phyloP scores from a whole-genome alignment of 148 eudicot species.

The Euryodendron excelsum region DNA sequence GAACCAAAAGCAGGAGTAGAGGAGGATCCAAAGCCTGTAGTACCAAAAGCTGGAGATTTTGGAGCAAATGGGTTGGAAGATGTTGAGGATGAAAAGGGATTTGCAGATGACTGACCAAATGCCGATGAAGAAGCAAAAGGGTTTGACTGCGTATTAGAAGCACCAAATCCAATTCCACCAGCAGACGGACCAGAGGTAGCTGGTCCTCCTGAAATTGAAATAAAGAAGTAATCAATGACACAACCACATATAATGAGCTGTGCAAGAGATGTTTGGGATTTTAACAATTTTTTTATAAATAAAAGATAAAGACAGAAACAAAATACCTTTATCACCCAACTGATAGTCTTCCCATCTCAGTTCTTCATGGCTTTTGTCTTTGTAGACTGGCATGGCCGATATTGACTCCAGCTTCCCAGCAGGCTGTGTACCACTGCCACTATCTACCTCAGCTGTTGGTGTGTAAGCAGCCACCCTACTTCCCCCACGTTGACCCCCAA shows the following conservation, averaged over 20 bases:
- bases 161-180: conserved; percentile 46
- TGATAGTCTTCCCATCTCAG: conserved; percentile 98
- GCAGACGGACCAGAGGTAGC: conserved; percentile 72
- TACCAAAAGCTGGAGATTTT: conserved; percentile 53
- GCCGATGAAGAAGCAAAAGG: conserved; percentile 54
- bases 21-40: conserved; percentile 57
- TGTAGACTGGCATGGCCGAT: conserved; percentile 89
- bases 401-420: conserved; percentile 83
- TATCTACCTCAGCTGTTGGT: conserved; percentile 61
- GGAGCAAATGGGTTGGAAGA: conserved; percentile 70
- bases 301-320: neutral
- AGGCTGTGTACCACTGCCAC: conserved; percentile 40
- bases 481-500: conserved; percentile 77
- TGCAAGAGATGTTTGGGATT: neutral
- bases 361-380: conserved; percentile 96
- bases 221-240: neutral
- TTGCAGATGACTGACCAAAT: conserved; percentile 66
- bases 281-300: neutral
- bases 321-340: conserved; percentile 83
- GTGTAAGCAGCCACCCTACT: conserved; percentile 69
- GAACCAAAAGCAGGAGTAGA: conserved; percentile 54
- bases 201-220: conserved; percentile 64
- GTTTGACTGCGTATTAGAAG: conserved; percentile 39
- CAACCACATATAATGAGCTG: neutral
- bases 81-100: conserved; percentile 63